Conservation (phyloP, 768 basidiomycete genomes). For the Boletus subparvulus region DNA sequence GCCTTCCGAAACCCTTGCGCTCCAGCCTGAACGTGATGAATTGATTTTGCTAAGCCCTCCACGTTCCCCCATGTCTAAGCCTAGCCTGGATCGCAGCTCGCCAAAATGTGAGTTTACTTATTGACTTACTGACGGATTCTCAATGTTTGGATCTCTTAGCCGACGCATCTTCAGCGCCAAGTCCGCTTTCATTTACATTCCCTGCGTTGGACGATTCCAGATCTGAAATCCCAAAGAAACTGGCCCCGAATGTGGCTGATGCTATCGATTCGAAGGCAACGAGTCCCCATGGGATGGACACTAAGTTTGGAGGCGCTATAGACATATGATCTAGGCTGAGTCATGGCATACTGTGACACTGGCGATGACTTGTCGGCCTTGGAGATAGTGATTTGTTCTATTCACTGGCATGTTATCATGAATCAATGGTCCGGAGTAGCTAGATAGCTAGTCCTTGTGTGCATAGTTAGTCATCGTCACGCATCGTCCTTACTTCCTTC, state of each 20-base stretch:
- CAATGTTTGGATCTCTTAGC: neutral
- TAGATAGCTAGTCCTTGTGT: no score
- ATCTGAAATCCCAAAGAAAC: neutral
- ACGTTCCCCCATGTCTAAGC: neutral
- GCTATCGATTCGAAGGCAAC: neutral
- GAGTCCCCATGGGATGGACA: neutral
- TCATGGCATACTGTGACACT: no score
- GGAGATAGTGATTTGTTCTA: no score
- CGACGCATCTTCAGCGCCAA: neutral
- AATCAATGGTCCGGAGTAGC: no score
- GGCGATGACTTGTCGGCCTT: no score
- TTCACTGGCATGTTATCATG: no score
- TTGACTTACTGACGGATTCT: neutral
- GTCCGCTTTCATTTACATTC: neutral
- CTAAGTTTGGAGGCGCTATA: no score
- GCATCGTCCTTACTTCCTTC: no score
- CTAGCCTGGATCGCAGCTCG: neutral
- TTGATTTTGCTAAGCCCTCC: neutral
- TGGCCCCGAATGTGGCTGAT: neutral
- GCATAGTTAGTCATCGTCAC: no score
- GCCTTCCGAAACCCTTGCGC: neutral
- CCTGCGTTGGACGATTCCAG: neutral
- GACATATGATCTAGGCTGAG: no score
- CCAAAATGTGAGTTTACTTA: neutral
- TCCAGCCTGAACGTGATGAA: neutral